Evolutionary conservation across 2,329 filamentous ascomycete genomes (phyloP), one percentile per base, ranked within the genome.

Genomic region (Dactylella cylindrospora): DNA sequence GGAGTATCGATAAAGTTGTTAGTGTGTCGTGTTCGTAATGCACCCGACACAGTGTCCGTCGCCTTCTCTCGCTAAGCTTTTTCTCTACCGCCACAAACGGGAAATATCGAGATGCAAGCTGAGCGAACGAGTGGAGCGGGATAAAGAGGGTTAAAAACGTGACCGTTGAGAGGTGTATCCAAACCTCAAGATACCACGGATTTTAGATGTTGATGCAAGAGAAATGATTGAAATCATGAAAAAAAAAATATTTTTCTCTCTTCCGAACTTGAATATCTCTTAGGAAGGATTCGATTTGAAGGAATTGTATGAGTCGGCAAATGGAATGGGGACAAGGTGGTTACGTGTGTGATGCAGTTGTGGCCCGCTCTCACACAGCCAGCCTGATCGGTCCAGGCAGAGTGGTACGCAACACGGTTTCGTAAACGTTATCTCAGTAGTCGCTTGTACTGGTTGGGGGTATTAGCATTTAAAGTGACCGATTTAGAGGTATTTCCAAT

Each of bases 21-120:
- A 36, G 52, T 36, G 29, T 38, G 49, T 54, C 57, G 57, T 62
- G 57, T 62, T 62, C 49, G 57, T 54, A 54, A 62, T 54, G 28
- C 54, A 38, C 32, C 31, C n/a, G n/a, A n/a, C n/a, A n/a, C n/a
- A n/a, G n/a, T 19, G 45, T 13, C 23, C 28, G 45, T 51, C 41
- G 41, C 41, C 47, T 44, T 26, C 46, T 23, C 33, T 36, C 47
- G n/a, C n/a, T n/a, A n/a, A n/a, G n/a, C n/a, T n/a, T n/a, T n/a
- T n/a, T n/a, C n/a, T n/a, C n/a, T n/a, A n/a, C n/a, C n/a, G 43
- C 41, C 55, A 47, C 46, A 45, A 51, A 50, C 29, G 41, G 53
- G 43, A 50, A 49, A n/a, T n/a, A 41, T 49, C 40, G 46, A 52
- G 46, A 57, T 55, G 38, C 38, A n/a, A n/a, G n/a, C n/a, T n/a